These are phyloP conservation scores for Vitis hybrid DNA, from an alignment of 177 flowering plant genomes.

Conservation along the genomic window DNA sequence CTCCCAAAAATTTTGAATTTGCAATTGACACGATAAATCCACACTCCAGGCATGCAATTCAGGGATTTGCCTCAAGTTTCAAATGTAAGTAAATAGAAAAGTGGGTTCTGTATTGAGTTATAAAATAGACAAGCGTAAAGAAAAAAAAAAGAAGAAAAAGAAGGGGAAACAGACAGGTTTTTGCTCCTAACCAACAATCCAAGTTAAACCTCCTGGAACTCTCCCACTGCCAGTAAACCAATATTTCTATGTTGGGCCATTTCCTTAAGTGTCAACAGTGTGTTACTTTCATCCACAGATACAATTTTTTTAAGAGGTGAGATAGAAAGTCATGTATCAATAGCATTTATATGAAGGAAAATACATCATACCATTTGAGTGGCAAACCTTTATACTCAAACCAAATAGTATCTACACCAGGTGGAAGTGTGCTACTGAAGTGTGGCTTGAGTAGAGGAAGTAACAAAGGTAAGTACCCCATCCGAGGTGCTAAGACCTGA, in stretches of 20 bases:
- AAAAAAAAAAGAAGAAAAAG: too few species aligned
- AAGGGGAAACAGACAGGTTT: too few species aligned
- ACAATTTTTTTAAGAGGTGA: background rate
- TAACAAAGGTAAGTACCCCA: constrained; percentile 85
- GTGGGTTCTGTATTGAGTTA: too few species aligned
- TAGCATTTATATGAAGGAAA: background rate
- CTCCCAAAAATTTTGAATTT: too few species aligned
- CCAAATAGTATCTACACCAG: constrained; percentile 88
- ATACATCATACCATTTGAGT: constrained; percentile 68
- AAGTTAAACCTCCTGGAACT: background rate
- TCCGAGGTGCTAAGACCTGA: constrained; percentile 86
- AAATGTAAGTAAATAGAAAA: too few species aligned
- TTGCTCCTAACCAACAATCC: too few species aligned
- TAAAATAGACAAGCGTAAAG: too few species aligned
- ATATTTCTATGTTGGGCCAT: background rate
- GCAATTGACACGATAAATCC: too few species aligned
- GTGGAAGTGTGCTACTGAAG: constrained; percentile 84
- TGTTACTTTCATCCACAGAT: background rate
- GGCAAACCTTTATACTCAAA: constrained; percentile 96
- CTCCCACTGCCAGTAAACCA: background rate
- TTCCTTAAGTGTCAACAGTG: background rate
- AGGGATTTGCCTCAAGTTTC: too few species aligned
- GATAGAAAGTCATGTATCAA: background rate
- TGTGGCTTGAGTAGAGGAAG: constrained; percentile 67
- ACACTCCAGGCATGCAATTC: too few species aligned